Base-by-base conservation (phyloP, 73 alveolate species). In the Urostyla sp. region DNA sequence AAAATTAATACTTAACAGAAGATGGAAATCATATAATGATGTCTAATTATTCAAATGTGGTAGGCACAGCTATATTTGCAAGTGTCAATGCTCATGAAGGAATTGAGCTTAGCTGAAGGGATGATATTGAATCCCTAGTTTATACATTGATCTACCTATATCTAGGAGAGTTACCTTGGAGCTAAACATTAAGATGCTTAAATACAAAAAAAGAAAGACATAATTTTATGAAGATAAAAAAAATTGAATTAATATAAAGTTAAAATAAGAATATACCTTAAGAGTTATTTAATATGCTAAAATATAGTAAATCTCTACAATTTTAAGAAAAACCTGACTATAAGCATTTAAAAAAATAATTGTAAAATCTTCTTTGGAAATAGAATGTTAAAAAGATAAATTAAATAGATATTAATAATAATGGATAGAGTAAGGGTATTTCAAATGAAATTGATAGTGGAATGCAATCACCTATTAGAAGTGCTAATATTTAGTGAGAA, bases 191-290 rank as follows among this genome's bases (percentile, higher is more conserved):
- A 51, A 51, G 54, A 69, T 48, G 54, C n/a, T n/a, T n/a, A n/a
- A n/a, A n/a, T n/a, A n/a, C n/a, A n/a, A 69, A 69, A 48, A 46
- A 27, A 50, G 84, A 69, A 30, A 46, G 84, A 30, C 76, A 59
- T 34, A 31, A 59, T 52, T 35, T 59, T 59, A 59, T 59, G 3
- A 59, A 23, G 30, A 59, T 59, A 8, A 35, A 52, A 4, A 3
- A 32, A 28, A 59, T 15, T 31, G 18, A 3, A 31, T 23, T 35
- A 28, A 15, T 28, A 32, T 34, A 59, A 34, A n/a, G 37, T 35
- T 35, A 59, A n/a, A 11, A 35, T 7, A 32, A 59, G 32, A 15
- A n/a, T 7, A 55, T 59, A 5, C 76, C 76, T 7, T 5, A 2
- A 3, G 76, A 59, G 24, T n/a, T 59, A 3, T 59, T 59, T 21